phyloP scores from a whole-genome alignment of 2,329 filamentous ascomycete species.

The Hymenoscyphus occultus region DNA sequence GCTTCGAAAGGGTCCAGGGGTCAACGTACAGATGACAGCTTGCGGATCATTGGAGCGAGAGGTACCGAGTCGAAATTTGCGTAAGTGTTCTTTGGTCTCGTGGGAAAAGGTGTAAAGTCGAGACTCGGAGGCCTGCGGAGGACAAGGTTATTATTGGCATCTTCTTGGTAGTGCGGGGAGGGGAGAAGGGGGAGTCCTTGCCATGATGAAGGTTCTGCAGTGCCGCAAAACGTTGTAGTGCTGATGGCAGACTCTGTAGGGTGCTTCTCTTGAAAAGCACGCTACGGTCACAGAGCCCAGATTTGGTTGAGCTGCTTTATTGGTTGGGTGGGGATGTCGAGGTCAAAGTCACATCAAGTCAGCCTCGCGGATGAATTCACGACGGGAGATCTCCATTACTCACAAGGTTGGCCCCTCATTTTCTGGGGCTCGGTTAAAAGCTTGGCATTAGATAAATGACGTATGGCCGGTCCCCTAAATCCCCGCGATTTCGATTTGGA shows the following conservation, averaged over 20 bases:
- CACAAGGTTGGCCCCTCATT: constrained; percentile 3
- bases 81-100: constrained; percentile 83
- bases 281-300: neutral
- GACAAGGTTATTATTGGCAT: neutral
- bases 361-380: neutral
- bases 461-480: neutral
- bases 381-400: neutral
- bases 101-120: constrained; percentile 89
- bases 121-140: constrained; percentile 64
- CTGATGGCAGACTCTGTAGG: neutral
- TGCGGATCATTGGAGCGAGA: constrained; percentile 83
- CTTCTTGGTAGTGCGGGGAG: neutral
- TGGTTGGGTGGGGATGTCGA: neutral
- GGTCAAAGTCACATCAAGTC: neutral
- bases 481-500: neutral
- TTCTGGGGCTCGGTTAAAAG: constrained; percentile 7
- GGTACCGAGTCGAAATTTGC: constrained; percentile 91
- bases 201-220: neutral
- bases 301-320: neutral
- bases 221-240: neutral
- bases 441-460: constrained; percentile 29
- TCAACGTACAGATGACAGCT: constrained; percentile 83
- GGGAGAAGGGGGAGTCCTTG: neutral
- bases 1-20: neutral
- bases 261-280: neutral